These are phyloP conservation scores for Aspergillus awamori DNA, from an alignment of 2,329 filamentous ascomycete genomes.

Conservation along the genomic window DNA sequence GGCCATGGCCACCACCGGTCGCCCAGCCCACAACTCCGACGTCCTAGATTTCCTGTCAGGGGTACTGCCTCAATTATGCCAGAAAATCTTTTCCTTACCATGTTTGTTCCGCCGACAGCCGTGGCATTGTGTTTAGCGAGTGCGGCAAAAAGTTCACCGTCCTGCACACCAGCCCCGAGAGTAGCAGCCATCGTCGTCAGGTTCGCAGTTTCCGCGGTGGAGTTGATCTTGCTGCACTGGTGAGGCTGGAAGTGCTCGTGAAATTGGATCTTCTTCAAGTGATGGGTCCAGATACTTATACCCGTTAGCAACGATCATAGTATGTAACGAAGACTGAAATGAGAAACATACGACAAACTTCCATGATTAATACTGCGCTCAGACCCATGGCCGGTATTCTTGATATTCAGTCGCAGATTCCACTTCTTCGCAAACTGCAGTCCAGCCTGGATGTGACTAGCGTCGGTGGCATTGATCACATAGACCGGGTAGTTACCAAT, in stretches of 20 bases:
- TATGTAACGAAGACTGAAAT: neutral
- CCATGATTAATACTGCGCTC: neutral
- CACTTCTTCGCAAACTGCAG: neutral
- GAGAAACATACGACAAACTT: neutral
- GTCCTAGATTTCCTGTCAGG: neutral
- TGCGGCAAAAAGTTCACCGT: neutral
- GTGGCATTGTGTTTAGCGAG: neutral
- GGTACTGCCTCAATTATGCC: too few relatives aligned
- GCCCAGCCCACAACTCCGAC: neutral
- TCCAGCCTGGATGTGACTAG: neutral
- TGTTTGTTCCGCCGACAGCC: neutral
- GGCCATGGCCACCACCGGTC: conserved; percentile 53
- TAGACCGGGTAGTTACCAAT: neutral
- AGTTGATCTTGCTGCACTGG: neutral
- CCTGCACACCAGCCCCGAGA: neutral
- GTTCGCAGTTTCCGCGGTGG: neutral
- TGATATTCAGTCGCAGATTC: neutral
- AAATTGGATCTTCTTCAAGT: neutral
- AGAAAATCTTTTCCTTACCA: neutral
- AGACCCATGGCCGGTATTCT: neutral
- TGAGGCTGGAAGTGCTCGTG: neutral
- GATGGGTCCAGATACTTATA: neutral
- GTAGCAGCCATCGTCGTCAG: neutral
- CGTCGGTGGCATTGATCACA: neutral
- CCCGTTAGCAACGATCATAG: neutral